Conservation (phyloP, 2,329 filamentous ascomycete species). For the Chaetomium sp. region DNA sequence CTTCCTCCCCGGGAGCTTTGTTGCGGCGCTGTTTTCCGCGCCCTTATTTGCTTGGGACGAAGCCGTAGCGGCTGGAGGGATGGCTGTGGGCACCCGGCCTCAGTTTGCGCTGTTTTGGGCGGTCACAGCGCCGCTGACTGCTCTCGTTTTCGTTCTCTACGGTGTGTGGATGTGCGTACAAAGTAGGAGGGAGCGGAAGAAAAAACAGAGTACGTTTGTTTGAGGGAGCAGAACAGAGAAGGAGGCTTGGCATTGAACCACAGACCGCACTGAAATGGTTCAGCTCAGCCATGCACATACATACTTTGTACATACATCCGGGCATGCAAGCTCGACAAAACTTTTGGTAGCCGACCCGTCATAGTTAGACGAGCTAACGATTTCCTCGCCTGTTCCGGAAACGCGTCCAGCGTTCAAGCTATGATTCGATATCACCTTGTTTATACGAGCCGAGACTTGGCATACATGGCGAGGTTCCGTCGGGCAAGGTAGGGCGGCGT, state of each 20-base stretch:
- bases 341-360: too few species aligned
- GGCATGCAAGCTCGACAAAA: background rate
- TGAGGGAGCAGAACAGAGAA: background rate
- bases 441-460: background rate
- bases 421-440: background rate
- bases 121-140: background rate
- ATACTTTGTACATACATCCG: background rate
- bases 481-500: too few species aligned
- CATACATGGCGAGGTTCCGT: too few species aligned
- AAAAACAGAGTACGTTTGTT: background rate
- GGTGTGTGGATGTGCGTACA: background rate
- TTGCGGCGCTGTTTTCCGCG: conserved; percentile 42
- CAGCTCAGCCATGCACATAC: too few species aligned
- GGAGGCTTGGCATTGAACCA: background rate
- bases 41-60: background rate
- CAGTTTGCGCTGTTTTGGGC: background rate
- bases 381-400: background rate
- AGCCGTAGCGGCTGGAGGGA: background rate
- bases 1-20: conserved; percentile 47
- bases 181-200: background rate
- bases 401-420: background rate
- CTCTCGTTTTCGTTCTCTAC: background rate
- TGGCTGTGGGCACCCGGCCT: background rate
- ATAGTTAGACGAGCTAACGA: background rate
- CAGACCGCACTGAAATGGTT: background rate